phyloP scores from a whole-genome alignment of 2,329 filamentous ascomycete genomes.

The Ustulina deusta region DNA sequence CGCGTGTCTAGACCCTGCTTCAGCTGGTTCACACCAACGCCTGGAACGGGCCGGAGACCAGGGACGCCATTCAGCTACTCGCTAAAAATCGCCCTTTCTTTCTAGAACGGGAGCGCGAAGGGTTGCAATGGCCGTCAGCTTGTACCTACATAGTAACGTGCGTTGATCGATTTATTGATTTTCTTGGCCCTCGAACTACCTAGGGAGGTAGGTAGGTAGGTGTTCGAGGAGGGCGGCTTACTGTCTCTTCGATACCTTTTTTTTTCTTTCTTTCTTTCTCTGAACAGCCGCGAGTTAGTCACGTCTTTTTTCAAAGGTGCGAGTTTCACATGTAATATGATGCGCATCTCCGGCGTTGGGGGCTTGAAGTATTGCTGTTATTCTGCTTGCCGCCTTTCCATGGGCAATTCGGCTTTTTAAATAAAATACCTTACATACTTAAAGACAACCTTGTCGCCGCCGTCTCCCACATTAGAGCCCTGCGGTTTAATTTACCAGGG shows the following conservation, averaged over 20 bases:
- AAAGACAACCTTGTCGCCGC: not conserved
- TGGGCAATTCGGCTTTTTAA: not conserved
- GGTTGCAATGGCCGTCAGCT: constrained; percentile 30
- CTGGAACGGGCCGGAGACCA: constrained; percentile 28
- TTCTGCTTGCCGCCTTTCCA: not conserved
- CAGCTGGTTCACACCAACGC: constrained; percentile 1
- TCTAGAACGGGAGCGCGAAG: constrained; percentile 22
- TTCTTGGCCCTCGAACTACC: not conserved
- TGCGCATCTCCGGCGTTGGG: not conserved
- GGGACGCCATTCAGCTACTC: constrained; percentile 24
- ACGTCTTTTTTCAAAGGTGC: not conserved
- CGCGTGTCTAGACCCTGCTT: constrained; percentile 29
- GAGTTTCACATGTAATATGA: not conserved
- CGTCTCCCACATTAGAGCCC: not conserved
- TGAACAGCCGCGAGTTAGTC: not conserved
- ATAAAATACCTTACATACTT: not conserved
- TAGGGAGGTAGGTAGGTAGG: not conserved
- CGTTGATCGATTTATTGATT: constrained; percentile 19
- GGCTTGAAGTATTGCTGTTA: not conserved
- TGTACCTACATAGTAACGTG: constrained; percentile 9
- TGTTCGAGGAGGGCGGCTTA: constrained; percentile 10
- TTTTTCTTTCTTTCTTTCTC: not conserved
- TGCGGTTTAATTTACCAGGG: not conserved
- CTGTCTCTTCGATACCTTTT: not conserved
- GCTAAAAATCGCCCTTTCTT: not conserved